Base-by-base conservation (phyloP, 2,329 filamentous ascomycete species). In the Pseudocercospora macadamiae region DNA sequence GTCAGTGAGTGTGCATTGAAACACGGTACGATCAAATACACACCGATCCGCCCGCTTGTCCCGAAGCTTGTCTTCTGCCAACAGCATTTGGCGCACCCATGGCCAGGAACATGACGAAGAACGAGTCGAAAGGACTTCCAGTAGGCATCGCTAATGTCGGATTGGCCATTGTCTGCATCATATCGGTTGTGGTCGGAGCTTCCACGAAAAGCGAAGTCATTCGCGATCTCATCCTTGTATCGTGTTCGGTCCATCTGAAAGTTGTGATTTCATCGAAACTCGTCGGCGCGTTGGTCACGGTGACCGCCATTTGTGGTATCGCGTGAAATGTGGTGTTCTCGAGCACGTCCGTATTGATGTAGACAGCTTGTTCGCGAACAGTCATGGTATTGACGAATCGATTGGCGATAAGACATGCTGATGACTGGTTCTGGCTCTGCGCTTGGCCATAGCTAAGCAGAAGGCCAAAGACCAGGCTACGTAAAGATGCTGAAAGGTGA, bases 271-370 rank as follows among this genome's bases (percentile, higher is more conserved):
- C 63, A 30, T 70, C 58, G 18, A 71, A 53, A 51, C 63, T 68
- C 3, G 67, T 72, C 2, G 70, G 70, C 3, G 70, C 70, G 56
- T 71, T 66, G 19, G 63, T 68, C 19, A 71, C 63, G 2, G 70
- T 71, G 26, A 72, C 60, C 1, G 60, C 62, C 5, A 61, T 62
- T 28, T 64, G 49, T 1, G 67, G 62, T 8, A 69, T 55, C 2
- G 68, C 64, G 47, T 64, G 65, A 44, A 72, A 70, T 2, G 69
- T 71, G 8, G 68, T 72, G 48, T 72, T 72, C 8, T 42, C 55
- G 8, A 60, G 55, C 3, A 71, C 65, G 44, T 67, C 63, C 16
- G 67, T 66, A 25, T 68, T 68, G 30, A 72, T 64, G 18, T 61
- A 68, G 2, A 71, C 64, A 1, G 63, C 58, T 51, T 71, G 68